Base-by-base conservation (phyloP, 371 early-diverging fungal genomes). In the Polyrhizophydium stewartii region DNA sequence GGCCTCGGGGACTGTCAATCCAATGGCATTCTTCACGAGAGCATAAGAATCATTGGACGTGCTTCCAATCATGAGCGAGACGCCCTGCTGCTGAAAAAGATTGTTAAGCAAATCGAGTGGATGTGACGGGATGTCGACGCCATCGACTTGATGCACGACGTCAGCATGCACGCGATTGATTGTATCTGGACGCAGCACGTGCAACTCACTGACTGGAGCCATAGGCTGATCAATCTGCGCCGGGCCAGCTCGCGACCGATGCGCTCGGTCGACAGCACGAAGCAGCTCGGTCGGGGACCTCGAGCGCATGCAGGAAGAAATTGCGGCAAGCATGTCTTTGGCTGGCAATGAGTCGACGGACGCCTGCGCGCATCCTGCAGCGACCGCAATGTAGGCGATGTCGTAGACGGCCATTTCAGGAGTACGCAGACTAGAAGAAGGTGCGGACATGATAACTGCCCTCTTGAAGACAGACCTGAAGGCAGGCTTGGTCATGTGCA, bases 381-480 rank as follows among this genome's bases (percentile, higher is more conserved):
- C 19, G 10, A 0, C 19, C 16, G 60, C 59, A 16, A 68, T 17
- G 0, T n/a, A 33, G 1, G 21, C 21, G 1, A 60, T 57, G 7
- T 53, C 35, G 16, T 13, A 21, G 19, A 35, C 52, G n/a, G 38
- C 55, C 46, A 57, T 31, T 0, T 17, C 21, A 12, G 19, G 31
- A 10, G 61, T 52, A 1, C 58, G 33, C 9, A 68, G 41, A 2
- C 30, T 32, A 7, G 58, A 13, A 10, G 60, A 58, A 13, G 69
- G 69, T 5, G 65, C 62, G 35, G 53, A 52, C 69, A 68, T 68
- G 1, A 68, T 32, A 21, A 68, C 35, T 19, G 40, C 37, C n/a
- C 55, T 64, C 30, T 32, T 56, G n/a, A 62, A 19, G 17, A 37
- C 28, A 16, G 24, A 2, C n/a, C 56, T 24, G 3, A 41, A 46